Percentiles rank a stretch among this genome's conserved stretches.
Evolutionary conservation across 2,329 filamentous ascomycete species (phyloP).

Genomic region (Ceratocystis destructans): DNA sequence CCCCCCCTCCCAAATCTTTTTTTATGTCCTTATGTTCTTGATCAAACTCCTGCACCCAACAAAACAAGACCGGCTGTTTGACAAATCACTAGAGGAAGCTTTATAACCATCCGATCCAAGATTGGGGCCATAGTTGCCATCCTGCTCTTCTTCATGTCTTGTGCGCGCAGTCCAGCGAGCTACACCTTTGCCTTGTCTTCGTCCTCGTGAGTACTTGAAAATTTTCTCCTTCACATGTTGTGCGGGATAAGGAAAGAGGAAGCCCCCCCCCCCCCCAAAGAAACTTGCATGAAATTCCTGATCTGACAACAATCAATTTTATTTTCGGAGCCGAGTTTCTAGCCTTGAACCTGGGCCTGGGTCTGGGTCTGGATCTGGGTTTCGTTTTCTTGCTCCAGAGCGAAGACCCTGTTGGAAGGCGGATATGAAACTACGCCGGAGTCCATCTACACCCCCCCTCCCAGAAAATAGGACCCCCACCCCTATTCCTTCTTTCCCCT

Average conservation of each 20-base stretch:
- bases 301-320: background rate
- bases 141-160: background rate
- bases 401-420: background rate
- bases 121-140: background rate
- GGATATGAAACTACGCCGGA: background rate
- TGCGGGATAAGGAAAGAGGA: too few relatives aligned
- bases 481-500: constrained; percentile 4
- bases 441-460: background rate
- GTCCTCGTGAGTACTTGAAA: background rate
- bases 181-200: background rate
- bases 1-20: background rate
- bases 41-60: too few relatives aligned
- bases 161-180: background rate
- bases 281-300: background rate
- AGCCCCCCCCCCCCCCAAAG: too few relatives aligned
- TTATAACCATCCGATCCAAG: background rate
- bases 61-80: too few relatives aligned
- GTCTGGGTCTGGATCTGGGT: too few relatives aligned
- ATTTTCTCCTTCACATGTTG: constrained; percentile 3
- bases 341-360: background rate
- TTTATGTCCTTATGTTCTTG: background rate
- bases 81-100: too few relatives aligned
- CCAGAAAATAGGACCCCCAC: background rate
- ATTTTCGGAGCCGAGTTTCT: background rate
- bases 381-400: too few relatives aligned